A percentile compares a stretch with the other conserved stretches of the same genome.
Conservation (phyloP, 805 yeast species). For the Priceomyces melissophilus region DNA sequence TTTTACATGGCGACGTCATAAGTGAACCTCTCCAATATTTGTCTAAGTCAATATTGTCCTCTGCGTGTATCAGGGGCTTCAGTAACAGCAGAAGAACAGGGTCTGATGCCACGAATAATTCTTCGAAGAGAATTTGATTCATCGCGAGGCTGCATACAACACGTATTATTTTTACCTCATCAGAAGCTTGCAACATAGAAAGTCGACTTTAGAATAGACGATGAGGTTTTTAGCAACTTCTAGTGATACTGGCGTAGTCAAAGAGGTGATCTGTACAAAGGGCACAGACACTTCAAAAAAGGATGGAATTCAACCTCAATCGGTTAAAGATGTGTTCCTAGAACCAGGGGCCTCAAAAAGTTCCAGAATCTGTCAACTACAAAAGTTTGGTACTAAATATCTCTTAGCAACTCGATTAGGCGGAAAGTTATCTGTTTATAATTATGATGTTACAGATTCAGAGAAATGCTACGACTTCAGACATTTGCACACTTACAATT, state of each 20-base stretch:
- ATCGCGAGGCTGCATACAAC: background rate
- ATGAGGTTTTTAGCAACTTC: conserved; percentile 66
- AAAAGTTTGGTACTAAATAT: conserved; percentile 26
- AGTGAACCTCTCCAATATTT: too few species aligned
- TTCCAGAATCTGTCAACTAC: conserved; percentile 34
- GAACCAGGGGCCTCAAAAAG: conserved; percentile 26
- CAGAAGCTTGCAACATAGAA: background rate
- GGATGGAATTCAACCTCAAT: conserved; percentile 60
- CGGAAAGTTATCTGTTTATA: conserved; percentile 41
- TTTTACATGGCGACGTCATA: too few species aligned
- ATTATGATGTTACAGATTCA: conserved; percentile 21
- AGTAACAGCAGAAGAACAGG: too few species aligned
- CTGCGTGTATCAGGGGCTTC: too few species aligned
- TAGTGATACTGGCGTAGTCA: conserved; percentile 64
- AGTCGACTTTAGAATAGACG: background rate
- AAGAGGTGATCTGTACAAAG: conserved; percentile 57
- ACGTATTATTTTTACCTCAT: background rate
- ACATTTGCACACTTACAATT: conserved; percentile 27
- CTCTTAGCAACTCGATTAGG: conserved; percentile 42
- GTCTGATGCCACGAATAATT: too few species aligned
- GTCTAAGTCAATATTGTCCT: too few species aligned
- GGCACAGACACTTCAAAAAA: conserved; percentile 81
- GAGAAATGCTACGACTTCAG: conserved; percentile 40
- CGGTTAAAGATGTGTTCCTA: conserved; percentile 41
- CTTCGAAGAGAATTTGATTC: too few species aligned